Base-by-base conservation (phyloP, 2,329 filamentous ascomycete species). In the Botrytis galanthina region DNA sequence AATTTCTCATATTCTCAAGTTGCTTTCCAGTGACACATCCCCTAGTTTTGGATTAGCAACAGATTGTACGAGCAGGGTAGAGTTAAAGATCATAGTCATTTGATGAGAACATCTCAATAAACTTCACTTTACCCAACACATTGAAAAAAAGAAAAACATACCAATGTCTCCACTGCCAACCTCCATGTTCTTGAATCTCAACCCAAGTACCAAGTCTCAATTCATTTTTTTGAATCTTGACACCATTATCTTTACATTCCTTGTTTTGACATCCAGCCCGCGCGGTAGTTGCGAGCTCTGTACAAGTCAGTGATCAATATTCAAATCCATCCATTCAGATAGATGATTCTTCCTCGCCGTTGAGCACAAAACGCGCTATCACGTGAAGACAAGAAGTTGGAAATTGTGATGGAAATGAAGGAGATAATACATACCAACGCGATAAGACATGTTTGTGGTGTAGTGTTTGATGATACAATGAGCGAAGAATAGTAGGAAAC, bases 141-240 rank as follows among this genome's bases (percentile, higher is more conserved):
- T n/a, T n/a, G n/a, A 3, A 14, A 61, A 7, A 9, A 2, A 35
- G 2, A 29, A 78, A 87, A 44, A 78, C 87, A 80, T 86, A 97
- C 95, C 95, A 98, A 82, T 98, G 95, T 80, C 91, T 92, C 90
- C 92, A 98, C 73, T 85, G 82, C 89, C 90, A 97, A 79, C 86
- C 87, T 60, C 88, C 88, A 79, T 90, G 86, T 0, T 85, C 79
- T 0, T 84, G 70, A 76, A 91, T 87, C 14, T 87, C 87, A 75
- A 97, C 87, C 86, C 91, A 93, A 35, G 87, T 87, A 60, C 93
- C 95, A 71, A 94, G 88, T 72, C 95, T 92, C 4, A 97, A 84
- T 76, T 93, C 89, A 73, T 91, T 93, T 84, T 97, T 97, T 39
- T 79, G 77, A 80, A 97, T 93, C 83, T 97, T 97, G 79, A 87